phyloP scores from a whole-genome alignment of 2,329 filamentous ascomycete species.

The Aspergillus ustus region DNA sequence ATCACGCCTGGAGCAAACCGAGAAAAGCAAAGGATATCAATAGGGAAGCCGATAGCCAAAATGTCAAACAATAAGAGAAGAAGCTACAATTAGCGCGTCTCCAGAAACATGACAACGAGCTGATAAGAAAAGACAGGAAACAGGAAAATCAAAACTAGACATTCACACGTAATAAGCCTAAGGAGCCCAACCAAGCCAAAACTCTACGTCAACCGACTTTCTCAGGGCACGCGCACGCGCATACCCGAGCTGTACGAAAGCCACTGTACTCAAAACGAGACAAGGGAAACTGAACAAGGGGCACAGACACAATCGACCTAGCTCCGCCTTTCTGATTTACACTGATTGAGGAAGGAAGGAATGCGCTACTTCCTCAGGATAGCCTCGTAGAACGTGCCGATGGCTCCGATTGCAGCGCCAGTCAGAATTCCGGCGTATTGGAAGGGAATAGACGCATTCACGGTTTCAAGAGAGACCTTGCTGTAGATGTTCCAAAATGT shows the following conservation, averaged over 20 bases:
- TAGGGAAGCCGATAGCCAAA: not conserved
- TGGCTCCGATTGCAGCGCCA: conserved; percentile 45
- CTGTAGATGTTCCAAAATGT: conserved; percentile 44
- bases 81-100: not conserved
- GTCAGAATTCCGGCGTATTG: conserved; percentile 46
- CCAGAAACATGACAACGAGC: not conserved
- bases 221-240: not conserved
- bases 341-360: not conserved
- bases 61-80: not conserved
- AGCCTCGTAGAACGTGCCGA: conserved; percentile 52
- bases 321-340: not conserved
- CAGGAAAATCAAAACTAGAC: conserved; percentile 1
- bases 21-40: conserved; percentile 21
- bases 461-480: conserved; percentile 39
- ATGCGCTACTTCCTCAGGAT: conserved; percentile 45
- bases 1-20: conserved; percentile 18
- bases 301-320: not conserved
- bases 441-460: conserved; percentile 45
- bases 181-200: not conserved
- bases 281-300: not conserved
- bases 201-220: not conserved
- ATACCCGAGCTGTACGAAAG: not conserved
- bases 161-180: not conserved
- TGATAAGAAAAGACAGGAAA: not conserved
- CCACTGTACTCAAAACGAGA: not conserved